Evolutionary conservation across 306 rosid genomes (phyloP).

Genomic region (Betula pendula): DNA sequence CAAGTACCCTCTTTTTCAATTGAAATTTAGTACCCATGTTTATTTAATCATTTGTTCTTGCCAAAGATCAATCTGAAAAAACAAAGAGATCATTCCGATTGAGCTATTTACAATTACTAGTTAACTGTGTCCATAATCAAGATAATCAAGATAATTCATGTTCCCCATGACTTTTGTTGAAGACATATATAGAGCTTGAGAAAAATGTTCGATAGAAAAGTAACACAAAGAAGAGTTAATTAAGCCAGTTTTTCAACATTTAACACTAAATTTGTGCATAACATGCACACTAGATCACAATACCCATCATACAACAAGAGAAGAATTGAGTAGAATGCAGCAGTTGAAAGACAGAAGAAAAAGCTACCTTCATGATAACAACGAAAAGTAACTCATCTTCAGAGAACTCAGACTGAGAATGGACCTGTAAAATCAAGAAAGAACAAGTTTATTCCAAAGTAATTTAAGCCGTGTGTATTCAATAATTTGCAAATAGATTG

Average conservation of each 20-base stretch:
- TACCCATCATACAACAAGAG: background rate
- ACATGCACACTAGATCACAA: background rate
- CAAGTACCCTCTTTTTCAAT: no score
- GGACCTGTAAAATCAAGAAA: constrained; percentile 53
- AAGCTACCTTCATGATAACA: constrained; percentile 83
- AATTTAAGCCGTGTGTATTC: background rate
- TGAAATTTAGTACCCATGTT: no score
- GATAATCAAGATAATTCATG: background rate
- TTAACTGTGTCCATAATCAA: background rate
- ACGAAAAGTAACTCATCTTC: constrained; percentile 87
- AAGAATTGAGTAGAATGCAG: background rate
- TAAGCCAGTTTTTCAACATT: background rate
- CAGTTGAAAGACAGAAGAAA: constrained; percentile 3
- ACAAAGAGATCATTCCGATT: no score
- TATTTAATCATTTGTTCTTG: no score
- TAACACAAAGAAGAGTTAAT: background rate
- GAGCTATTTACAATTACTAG: background rate
- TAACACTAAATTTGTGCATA: background rate
- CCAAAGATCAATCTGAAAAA: no score
- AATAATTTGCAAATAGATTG: background rate
- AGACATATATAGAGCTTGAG: background rate
- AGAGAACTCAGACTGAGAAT: constrained; percentile 84
- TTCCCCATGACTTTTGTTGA: background rate
- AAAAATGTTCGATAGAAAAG: background rate
- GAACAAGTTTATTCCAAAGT: constrained; percentile 22